phyloP scores from a whole-genome alignment of 768 basidiomycete species.

The button mushroom (Agaricus bisporus) region DNA sequence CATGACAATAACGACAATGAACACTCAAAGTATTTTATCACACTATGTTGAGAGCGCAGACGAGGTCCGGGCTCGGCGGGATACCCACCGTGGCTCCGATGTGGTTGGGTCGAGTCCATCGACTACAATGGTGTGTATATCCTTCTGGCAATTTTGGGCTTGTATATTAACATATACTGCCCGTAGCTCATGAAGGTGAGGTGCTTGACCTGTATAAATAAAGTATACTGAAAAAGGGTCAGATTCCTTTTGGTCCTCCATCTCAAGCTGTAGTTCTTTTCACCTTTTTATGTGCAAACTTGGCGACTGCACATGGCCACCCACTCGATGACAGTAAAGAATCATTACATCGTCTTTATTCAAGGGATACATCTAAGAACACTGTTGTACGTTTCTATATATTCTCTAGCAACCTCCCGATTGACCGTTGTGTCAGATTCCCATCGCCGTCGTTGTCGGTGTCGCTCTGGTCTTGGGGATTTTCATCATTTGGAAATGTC shows the following conservation, averaged over 20 bases:
- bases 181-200: no score
- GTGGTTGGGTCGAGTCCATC: background rate
- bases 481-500: slow-evolving; percentile 16
- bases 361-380: background rate
- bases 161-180: no score
- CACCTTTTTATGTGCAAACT: background rate
- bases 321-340: no score
- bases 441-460: slow-evolving; percentile 19
- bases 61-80: background rate
- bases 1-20: background rate
- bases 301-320: background rate
- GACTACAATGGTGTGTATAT: background rate
- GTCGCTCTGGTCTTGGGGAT: slow-evolving; percentile 22
- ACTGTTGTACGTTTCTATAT: background rate
- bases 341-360: background rate
- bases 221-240: background rate
- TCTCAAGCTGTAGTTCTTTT: background rate
- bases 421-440: slow-evolving; percentile 16
- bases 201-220: no score
- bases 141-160: background rate
- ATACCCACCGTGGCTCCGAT: background rate
- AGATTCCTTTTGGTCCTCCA: background rate
- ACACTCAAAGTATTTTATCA: background rate
- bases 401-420: background rate
- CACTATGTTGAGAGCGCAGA: no score